These are phyloP conservation scores for Pythium grandisporangium DNA, from an alignment of 352 stramenopile species.

Conservation along the genomic window DNA sequence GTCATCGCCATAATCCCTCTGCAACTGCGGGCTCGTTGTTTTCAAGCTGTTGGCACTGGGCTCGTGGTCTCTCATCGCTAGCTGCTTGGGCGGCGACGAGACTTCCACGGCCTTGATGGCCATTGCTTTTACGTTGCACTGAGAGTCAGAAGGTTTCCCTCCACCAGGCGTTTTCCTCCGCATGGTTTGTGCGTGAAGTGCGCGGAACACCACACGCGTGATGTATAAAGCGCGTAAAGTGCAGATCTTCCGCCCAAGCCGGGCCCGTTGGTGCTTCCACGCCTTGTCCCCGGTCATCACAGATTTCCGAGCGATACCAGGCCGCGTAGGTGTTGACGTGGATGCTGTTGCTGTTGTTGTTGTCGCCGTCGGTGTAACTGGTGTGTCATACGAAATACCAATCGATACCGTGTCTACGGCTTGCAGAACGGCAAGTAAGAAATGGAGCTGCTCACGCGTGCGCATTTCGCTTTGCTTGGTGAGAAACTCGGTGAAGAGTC, in stretches of 20 bases:
- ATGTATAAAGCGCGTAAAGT: conserved; percentile 45
- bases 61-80: too few species aligned
- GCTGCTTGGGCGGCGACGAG: too few species aligned
- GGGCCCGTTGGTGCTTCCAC: background rate
- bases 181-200: conserved; percentile 26
- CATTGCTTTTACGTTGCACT: too few species aligned
- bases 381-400: conserved; percentile 34
- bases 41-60: too few species aligned
- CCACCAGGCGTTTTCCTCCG: conserved; percentile 12
- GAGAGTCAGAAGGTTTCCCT: too few species aligned
- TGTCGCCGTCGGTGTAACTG: background rate
- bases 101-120: too few species aligned
- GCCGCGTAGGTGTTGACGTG: too few species aligned
- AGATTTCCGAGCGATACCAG: too few species aligned
- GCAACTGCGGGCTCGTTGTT: too few species aligned
- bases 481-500: conserved; percentile 52
- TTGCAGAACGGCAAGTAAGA: conserved; percentile 46
- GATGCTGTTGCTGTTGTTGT: too few species aligned
- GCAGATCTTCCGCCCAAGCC: conserved; percentile 20
- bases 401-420: conserved; percentile 29
- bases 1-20: too few species aligned
- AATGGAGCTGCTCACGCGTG: conserved; percentile 31
- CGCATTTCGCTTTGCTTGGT: conserved; percentile 24
- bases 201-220: conserved; percentile 31
- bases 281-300: too few species aligned